phyloP scores from a whole-genome alignment of 768 basidiomycete genomes.

The Kwoniella dendrophila region DNA sequence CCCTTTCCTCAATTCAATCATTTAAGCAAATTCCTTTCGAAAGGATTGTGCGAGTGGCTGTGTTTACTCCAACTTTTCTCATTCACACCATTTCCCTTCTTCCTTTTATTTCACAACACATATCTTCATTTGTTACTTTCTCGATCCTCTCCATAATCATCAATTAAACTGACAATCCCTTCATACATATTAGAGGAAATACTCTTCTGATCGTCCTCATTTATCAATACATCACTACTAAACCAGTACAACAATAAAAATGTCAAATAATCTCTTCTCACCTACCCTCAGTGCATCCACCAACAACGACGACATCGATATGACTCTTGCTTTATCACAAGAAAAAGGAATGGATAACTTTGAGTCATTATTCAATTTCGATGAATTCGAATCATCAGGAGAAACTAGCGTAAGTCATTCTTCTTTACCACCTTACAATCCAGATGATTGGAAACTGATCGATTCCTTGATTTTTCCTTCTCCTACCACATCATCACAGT shows the following conservation, averaged over 20 bases:
- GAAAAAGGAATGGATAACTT: conserved; percentile 23
- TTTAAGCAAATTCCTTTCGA: not conserved
- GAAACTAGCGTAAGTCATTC: conserved; percentile 22
- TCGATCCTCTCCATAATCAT: too few species aligned
- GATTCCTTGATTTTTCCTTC: conserved; percentile 6
- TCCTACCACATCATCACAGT: conserved; percentile 12
- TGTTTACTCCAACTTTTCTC: conserved; percentile 3
- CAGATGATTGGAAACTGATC: conserved; percentile 15
- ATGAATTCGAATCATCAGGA: conserved; percentile 34
- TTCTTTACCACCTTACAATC: not conserved
- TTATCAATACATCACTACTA: not conserved
- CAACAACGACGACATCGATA: conserved; percentile 22
- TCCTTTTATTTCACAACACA: not conserved
- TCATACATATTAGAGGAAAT: too few species aligned
- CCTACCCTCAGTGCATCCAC: conserved; percentile 18
- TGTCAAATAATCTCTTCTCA: conserved; percentile 21
- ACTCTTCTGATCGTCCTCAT: not conserved
- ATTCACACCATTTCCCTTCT: not conserved
- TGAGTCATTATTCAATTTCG: conserved; percentile 46
- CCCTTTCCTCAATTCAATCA: not conserved
- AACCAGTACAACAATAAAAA: not conserved
- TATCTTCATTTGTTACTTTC: too few species aligned
- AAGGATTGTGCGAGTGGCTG: conserved; percentile 12
- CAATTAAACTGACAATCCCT: too few species aligned
- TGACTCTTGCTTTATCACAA: conserved; percentile 2